These are phyloP conservation scores for Sarocladium strictum DNA, from an alignment of 2,329 filamentous ascomycete species.

Conservation along the genomic window DNA sequence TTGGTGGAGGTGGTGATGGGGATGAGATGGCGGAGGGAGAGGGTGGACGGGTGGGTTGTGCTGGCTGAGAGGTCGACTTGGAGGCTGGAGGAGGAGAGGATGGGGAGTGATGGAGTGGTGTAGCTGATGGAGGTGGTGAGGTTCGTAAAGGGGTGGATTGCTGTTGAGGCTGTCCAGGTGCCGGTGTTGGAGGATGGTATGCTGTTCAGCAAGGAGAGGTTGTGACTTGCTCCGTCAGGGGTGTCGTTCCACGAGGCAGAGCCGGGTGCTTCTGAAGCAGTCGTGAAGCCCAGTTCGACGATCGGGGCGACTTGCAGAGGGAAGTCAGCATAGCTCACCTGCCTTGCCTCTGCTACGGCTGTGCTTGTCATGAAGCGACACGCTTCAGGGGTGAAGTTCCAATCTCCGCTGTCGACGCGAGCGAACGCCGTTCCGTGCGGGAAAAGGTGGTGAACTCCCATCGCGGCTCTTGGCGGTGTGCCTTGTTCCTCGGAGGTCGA, in stretches of 20 bases:
- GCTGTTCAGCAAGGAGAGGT: not conserved
- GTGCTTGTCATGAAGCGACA: constrained; percentile 27
- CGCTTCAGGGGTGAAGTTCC: constrained; percentile 24
- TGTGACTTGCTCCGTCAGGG: not conserved
- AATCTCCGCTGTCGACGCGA: constrained; percentile 36
- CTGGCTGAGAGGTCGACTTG: constrained; percentile 37
- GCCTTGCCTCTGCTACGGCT: constrained; percentile 21
- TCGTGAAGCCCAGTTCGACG: constrained; percentile 35
- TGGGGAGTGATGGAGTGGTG: constrained; percentile 25
- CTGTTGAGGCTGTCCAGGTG: constrained; percentile 30
- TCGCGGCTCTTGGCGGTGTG: constrained; percentile 21
- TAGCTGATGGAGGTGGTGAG: not conserved
- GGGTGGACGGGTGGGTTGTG: constrained; percentile 27
- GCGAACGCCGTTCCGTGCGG: constrained; percentile 30
- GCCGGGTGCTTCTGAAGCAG: constrained; percentile 11
- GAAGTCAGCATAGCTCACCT: constrained; percentile 23
- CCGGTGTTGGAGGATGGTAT: constrained; percentile 21
- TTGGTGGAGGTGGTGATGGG: constrained; percentile 34
- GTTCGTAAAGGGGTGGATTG: not conserved
- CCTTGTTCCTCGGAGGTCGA: constrained; percentile 11
- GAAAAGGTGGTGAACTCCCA: constrained; percentile 28
- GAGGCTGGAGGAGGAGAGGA: constrained; percentile 27
- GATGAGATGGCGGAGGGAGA: constrained; percentile 39
- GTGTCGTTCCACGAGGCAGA: not conserved
- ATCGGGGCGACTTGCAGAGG: constrained; percentile 27